Base-by-base conservation (phyloP, 352 stramenopile species). In the Peronospora belbahrii region DNA sequence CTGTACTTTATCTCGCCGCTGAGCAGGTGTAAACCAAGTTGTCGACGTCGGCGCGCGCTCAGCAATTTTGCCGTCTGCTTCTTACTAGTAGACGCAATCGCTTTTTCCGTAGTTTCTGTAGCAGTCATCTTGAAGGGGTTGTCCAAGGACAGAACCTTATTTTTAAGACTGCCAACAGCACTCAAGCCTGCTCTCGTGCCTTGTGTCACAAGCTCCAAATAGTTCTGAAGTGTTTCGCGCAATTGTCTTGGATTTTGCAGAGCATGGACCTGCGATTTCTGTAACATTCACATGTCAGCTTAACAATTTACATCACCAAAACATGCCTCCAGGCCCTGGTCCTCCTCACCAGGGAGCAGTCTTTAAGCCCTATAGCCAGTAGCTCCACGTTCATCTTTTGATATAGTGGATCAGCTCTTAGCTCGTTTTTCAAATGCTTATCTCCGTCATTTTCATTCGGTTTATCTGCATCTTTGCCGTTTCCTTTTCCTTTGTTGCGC, bases 141-240 rank as follows among this genome's bases (percentile, higher is more conserved):
- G 39, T 89, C 78, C 41, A 89, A 58, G 35, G 83, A 77, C 47
- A 89, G 43, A 33, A 88, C 70, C 55, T 89, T 89, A 62, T 83
- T 85, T 58, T 83, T 82, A 39, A 89, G 67, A 53, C 76, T 78
- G 15, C 76, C 62, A 13, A 70, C 58, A 30, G 64, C 55, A 3
- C 32, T 56, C 4, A 35, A 50, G 2, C 46, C 28, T 34, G 54
- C 30, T 34, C 20, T 48, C 6, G 52, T 56, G 28, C 35, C 49
- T 4, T 59, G 28, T 4, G 57, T 68, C 25, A 65, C 55, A 11
- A 45, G 43, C 38, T 50, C 44, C 22, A 86, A 8, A 52, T 83
- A 86, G 14, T 67, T 61, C 44, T 63, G 69, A 6, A 86, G 34
- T 13, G 53, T 73, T 43, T 62, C 50, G 22, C 51, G 49, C 23